Evolutionary conservation across 208 protist species (phyloP).

Genomic region (Zelonia costaricensis): DNA sequence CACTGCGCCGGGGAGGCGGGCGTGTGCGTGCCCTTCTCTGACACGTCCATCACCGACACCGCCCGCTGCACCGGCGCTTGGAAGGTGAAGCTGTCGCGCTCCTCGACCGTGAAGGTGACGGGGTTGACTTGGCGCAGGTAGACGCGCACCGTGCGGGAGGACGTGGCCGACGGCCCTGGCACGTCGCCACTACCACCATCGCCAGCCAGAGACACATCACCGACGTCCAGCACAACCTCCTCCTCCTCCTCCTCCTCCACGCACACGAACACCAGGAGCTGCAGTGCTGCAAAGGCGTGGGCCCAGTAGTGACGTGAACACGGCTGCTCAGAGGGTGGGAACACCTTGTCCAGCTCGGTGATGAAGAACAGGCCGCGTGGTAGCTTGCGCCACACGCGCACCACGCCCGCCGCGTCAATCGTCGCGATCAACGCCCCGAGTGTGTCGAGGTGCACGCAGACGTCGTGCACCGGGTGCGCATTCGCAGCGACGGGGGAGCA

Average conservation of each 20-base stretch:
- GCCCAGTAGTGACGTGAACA: conserved; percentile 27
- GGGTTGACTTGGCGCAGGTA: conserved; percentile 50
- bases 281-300: conserved; percentile 26
- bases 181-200: too few species aligned
- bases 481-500: background rate
- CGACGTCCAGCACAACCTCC: background rate
- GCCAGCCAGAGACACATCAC: conserved; percentile 1
- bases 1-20: too few species aligned
- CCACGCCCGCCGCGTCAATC: conserved; percentile 44
- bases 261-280: conserved; percentile 36
- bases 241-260: conserved; percentile 25
- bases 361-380: conserved; percentile 65
- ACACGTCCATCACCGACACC: conserved; percentile 3
- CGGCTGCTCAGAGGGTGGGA: conserved; percentile 17
- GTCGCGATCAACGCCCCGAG: conserved; percentile 55
- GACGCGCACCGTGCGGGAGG: conserved; percentile 41
- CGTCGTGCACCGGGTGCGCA: conserved; percentile 36
- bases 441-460: conserved; percentile 46
- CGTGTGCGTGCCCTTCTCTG: background rate
- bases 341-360: conserved; percentile 48
- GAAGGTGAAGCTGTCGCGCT: conserved; percentile 41
- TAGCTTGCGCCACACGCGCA: conserved; percentile 76
- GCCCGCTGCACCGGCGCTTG: conserved; percentile 18
- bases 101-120: conserved; percentile 57
- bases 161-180: background rate